Evolutionary conservation across 768 basidiomycete genomes (phyloP).

Genomic region (Pleurotus pulmonarius): DNA sequence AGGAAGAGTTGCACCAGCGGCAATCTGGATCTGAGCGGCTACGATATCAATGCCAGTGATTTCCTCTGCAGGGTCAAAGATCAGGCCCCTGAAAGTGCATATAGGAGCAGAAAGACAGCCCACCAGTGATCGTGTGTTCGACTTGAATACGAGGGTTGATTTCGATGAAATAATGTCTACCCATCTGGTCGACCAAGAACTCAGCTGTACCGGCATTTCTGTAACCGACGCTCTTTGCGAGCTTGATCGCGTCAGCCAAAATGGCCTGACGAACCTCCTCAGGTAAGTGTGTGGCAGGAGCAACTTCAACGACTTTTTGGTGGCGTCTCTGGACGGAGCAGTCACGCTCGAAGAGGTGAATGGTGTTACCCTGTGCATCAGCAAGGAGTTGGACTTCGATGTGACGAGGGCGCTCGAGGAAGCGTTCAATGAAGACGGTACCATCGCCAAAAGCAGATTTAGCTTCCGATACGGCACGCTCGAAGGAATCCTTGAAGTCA

Average conservation of each 20-base stretch:
- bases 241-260: slow-evolving; percentile 85
- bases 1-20: slow-evolving; percentile 94
- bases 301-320: slow-evolving; percentile 99
- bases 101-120: slow-evolving; percentile 15
- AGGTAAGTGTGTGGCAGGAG: slow-evolving; percentile 90
- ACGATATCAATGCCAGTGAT: slow-evolving; percentile 99
- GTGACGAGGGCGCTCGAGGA: slow-evolving; percentile 93
- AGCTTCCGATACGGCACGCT: slow-evolving; percentile 92
- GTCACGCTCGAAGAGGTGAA: slow-evolving; percentile 98
- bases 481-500: slow-evolving; percentile 85
- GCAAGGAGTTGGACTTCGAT: slow-evolving; percentile 97
- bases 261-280: slow-evolving; percentile 91
- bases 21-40: slow-evolving; percentile 98
- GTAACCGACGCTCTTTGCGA: slow-evolving; percentile 91
- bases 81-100: slow-evolving; percentile 8
- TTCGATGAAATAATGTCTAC: slow-evolving; percentile 98
- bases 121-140: slow-evolving; percentile 98
- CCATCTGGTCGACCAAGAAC: slow-evolving; percentile 96
- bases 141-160: slow-evolving; percentile 99
- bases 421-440: slow-evolving; percentile 98
- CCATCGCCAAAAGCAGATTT: slow-evolving; percentile 97
- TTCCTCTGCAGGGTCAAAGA: slow-evolving; percentile 62
- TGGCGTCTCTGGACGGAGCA: slow-evolving; percentile 98
- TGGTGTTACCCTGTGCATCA: slow-evolving; percentile 88
- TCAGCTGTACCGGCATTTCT: slow-evolving; percentile 97